Percentiles rank a stretch among this genome's conserved stretches.
Evolutionary conservation across 352 stramenopile genomes (phyloP).

Genomic region (Phytophthora pluvialis): DNA sequence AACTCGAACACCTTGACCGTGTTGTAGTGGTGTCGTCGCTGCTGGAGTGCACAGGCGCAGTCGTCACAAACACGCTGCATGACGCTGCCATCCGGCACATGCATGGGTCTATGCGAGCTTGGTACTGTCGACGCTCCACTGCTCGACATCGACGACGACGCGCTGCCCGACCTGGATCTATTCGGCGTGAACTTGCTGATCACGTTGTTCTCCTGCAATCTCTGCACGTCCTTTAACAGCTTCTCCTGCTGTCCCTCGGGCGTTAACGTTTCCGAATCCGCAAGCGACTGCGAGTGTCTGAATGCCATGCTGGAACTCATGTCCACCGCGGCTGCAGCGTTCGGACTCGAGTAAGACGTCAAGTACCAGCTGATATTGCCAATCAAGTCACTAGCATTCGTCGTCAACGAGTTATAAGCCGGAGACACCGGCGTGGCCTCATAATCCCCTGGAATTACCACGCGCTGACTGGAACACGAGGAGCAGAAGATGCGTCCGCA

Average conservation of each 20-base stretch:
- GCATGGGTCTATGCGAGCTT: conserved; percentile 47
- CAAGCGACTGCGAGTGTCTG: conserved; percentile 31
- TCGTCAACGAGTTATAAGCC: conserved; percentile 64
- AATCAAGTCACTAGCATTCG: conserved; percentile 80
- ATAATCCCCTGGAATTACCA: conserved; percentile 80
- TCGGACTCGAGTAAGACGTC: conserved; percentile 60
- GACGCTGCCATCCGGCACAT: conserved; percentile 71
- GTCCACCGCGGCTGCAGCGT: conserved; percentile 8
- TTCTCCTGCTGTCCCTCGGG: conserved; percentile 58
- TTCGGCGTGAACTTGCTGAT: conserved; percentile 83
- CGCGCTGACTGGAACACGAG: conserved; percentile 80
- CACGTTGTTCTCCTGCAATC: conserved; percentile 62
- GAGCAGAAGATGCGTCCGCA: conserved; percentile 88
- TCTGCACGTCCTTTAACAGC: conserved; percentile 80
- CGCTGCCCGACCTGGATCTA: conserved; percentile 35
- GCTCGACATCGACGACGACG: conserved; percentile 35
- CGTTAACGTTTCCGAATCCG: conserved; percentile 39
- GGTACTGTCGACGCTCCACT: conserved; percentile 27
- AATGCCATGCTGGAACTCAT: conserved; percentile 10
- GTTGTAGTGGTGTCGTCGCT: conserved; percentile 87
- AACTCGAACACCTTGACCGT: conserved; percentile 87
- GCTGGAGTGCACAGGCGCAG: conserved; percentile 78
- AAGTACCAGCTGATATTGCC: conserved; percentile 88
- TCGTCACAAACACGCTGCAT: conserved; percentile 87
- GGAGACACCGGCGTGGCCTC: conserved; percentile 74